Evolutionary conservation across 2,329 filamentous ascomycete genomes (phyloP).

Genomic region (Fusarium anguioides): DNA sequence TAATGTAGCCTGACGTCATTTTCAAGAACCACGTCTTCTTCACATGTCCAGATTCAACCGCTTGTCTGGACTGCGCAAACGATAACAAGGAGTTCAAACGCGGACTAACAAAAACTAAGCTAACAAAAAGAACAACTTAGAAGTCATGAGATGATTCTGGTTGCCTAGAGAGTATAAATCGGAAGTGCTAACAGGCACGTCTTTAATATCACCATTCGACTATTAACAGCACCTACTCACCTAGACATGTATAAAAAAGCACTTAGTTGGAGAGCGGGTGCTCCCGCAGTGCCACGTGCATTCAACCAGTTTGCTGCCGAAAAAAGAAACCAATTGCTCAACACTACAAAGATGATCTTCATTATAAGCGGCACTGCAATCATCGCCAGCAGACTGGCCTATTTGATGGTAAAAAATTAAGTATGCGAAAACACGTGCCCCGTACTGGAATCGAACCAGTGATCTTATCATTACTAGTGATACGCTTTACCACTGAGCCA

Average conservation of each 20-base stretch:
- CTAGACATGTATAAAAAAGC: neutral
- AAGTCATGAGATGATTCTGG: too few species aligned
- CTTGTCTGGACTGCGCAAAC: too few species aligned
- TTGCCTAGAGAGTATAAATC: too few species aligned
- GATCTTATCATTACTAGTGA: slow-evolving; percentile 44
- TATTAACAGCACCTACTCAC: neutral
- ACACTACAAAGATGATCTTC: neutral
- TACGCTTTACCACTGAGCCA: slow-evolving; percentile 45
- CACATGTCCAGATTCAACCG: neutral
- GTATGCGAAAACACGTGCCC: slow-evolving; percentile 3
- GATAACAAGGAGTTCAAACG: too few species aligned
- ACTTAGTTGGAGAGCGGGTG: neutral
- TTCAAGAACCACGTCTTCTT: neutral
- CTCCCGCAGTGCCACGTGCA: neutral
- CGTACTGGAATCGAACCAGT: slow-evolving; percentile 42
- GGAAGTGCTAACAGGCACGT: too few species aligned
- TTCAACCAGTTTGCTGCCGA: neutral
- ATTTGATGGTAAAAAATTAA: neutral
- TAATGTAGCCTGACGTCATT: slow-evolving; percentile 5
- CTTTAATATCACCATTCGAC: too few species aligned
- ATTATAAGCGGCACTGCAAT: neutral
- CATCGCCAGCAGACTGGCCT: fast-evolving
- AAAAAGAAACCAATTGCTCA: neutral
- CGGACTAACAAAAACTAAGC: too few species aligned
- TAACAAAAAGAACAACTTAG: too few species aligned